Conservation (phyloP, 495 filamentous ascomycete species). For the Cenococcum geophilum region DNA sequence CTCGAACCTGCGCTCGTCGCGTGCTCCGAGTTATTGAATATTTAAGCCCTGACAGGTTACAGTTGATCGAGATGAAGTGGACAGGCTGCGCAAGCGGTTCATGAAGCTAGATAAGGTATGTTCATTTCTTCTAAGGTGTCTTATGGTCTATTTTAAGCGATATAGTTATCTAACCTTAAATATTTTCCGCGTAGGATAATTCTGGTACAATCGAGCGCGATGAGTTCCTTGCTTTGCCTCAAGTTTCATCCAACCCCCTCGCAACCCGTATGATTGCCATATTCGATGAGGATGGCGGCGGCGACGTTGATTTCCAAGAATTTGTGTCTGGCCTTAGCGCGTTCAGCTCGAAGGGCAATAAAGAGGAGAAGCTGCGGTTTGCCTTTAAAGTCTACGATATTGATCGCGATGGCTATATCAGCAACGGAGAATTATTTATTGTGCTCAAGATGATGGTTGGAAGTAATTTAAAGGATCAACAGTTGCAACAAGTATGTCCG, state of each 20-base stretch:
- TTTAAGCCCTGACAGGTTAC: constrained; percentile 9
- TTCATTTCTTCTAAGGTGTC: constrained; percentile 1
- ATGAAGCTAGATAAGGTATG: constrained; percentile 97
- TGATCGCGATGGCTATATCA: constrained; percentile 96
- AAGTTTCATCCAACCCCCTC: constrained; percentile 96
- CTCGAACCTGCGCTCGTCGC: constrained; percentile 8
- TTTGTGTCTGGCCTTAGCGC: constrained; percentile 94
- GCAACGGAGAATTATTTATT: constrained; percentile 98
- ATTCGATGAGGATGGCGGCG: constrained; percentile 97
- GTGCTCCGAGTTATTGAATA: constrained; percentile 24
- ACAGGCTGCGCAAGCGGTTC: constrained; percentile 89
- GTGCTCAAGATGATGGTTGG: constrained; percentile 99
- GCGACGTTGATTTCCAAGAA: constrained; percentile 98
- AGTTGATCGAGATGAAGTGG: constrained; percentile 98
- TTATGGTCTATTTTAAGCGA: constrained; percentile 2
- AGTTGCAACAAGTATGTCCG: constrained; percentile 71
- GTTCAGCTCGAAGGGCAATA: constrained; percentile 96
- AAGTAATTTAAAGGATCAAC: constrained; percentile 97
- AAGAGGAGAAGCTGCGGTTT: constrained; percentile 96
- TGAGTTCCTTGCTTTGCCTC: constrained; percentile 93
- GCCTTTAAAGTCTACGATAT: constrained; percentile 99
- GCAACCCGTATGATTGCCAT: constrained; percentile 98
- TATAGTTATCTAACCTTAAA: neutral
- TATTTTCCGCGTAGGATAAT: constrained; percentile 61
- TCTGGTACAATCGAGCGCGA: constrained; percentile 98